Evolutionary conservation across 495 filamentous ascomycete species (phyloP).

Genomic region (Annulohypoxylon moriforme): DNA sequence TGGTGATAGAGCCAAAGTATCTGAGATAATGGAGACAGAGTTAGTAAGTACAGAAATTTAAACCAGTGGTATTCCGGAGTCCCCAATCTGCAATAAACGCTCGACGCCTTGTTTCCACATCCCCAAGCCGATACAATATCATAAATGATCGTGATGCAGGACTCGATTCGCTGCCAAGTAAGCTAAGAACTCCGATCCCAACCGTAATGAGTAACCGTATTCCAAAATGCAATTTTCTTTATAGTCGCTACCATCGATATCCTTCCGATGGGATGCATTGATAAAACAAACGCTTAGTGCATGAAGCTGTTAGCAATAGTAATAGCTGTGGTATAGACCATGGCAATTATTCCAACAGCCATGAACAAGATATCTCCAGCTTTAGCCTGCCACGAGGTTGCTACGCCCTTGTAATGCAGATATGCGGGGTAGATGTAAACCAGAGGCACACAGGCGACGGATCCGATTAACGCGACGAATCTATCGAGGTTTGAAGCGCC

Average conservation of each 20-base stretch:
- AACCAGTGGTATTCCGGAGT: neutral
- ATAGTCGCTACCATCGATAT: neutral
- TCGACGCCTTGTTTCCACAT: neutral
- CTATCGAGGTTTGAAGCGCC: conserved; percentile 71
- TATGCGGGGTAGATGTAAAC: conserved; percentile 93
- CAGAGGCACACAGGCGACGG: conserved; percentile 78
- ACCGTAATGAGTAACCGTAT: neutral
- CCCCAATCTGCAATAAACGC: conserved; percentile 6
- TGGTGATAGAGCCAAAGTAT: neutral
- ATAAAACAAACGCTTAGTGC: conserved; percentile 21
- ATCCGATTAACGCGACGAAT: conserved; percentile 73
- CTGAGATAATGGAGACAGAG: neutral
- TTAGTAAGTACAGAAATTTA: neutral
- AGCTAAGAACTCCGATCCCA: conserved; percentile 12
- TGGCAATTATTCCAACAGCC: conserved; percentile 65
- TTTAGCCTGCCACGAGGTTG: conserved; percentile 59
- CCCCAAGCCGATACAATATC: neutral
- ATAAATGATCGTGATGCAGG: conserved; percentile 5
- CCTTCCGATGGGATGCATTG: neutral
- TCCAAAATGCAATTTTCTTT: conserved; percentile 14
- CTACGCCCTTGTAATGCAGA: conserved; percentile 70
- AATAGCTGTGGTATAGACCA: conserved; percentile 71
- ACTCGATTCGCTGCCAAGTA: conserved; percentile 1
- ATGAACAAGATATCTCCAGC: conserved; percentile 66
- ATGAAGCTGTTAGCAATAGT: conserved; percentile 62